Base-by-base conservation (phyloP, 202 grass and related monocot genomes). In the Miscanthus sacchariflorus region DNA sequence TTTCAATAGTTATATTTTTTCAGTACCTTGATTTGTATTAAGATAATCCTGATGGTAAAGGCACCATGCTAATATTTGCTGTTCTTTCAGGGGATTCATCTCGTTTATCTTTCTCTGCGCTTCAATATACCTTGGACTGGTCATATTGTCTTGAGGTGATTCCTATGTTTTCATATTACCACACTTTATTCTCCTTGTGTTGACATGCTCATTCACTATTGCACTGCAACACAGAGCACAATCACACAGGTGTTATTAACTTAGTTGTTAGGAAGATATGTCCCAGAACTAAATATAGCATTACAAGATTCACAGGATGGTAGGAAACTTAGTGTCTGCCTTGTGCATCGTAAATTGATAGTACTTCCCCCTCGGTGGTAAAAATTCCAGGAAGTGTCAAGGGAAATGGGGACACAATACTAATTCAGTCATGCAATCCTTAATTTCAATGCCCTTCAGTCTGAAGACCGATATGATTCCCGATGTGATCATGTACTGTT, bases 141-240 rank as follows among this genome's bases (percentile, higher is more conserved):
- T 96, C 74, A 99, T 99, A 91, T 84, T 96, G 80, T 99, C 94
- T 61, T 97, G 74, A 99, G 96, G 92, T 98, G 42, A 74, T 78
- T 88, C 38, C 17, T 80, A 9, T 7, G 40, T 39, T 82, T 52
- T 43, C 21, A 58, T 86, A 52, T 45, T 67, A 4, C 45, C 2
- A 23, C 0, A 5, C n/a, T 45, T 40, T 67, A 40, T 27, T 87
- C 59, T 71, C 63, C n/a, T 30, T 80, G 68, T 58, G 42, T 65
- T 75, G 19, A 59, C 33, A 72, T 77, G 30, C 33, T 64, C 3
- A 54, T 88, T 66, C 6, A 63, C 0, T 38, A 0, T 74, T 58
- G 14, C 56, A 59, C 15, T 18, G 12, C 7, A 25, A 18, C 2
- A 36, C 13, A 18, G 2, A 4, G 4, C 9, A 52, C 5, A 11